These are phyloP conservation scores for Leavenworthia alabamica DNA, from an alignment of 345 rosid genomes.

Conservation along the genomic window DNA sequence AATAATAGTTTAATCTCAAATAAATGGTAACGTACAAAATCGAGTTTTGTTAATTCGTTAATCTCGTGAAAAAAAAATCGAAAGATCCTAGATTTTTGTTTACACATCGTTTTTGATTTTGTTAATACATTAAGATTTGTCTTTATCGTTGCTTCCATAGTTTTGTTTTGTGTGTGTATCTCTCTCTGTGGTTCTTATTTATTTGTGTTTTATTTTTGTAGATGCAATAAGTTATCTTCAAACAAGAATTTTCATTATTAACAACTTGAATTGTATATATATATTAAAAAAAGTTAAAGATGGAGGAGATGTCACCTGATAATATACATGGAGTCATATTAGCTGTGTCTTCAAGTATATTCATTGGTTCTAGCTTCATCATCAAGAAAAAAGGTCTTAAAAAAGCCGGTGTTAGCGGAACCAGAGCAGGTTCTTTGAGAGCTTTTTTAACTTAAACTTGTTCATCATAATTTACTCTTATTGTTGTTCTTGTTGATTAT, in stretches of 20 bases:
- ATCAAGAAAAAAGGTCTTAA: slow-evolving; percentile 83
- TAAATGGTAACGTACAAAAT: slow-evolving; percentile 5
- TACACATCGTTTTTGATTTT: not conserved
- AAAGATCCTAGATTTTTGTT: slow-evolving; percentile 8
- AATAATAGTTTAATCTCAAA: not conserved
- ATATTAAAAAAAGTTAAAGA: not conserved
- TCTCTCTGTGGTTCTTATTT: not conserved
- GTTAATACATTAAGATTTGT: not conserved
- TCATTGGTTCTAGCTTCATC: slow-evolving; percentile 91
- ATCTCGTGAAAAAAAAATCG: not conserved
- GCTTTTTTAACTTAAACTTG: not conserved
- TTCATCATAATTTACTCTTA: not conserved
- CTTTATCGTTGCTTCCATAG: slow-evolving; percentile 3
- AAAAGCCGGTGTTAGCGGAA: slow-evolving; percentile 56
- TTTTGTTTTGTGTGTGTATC: not conserved
- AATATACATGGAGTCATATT: slow-evolving; percentile 68
- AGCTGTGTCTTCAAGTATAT: slow-evolving; percentile 84
- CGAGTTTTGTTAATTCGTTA: not conserved
- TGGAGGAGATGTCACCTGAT: slow-evolving; percentile 50
- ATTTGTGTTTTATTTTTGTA: not conserved
- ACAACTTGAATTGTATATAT: slow-evolving; percentile 2
- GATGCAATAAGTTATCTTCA: slow-evolving; percentile 1
- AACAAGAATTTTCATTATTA: not conserved
- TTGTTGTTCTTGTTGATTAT: not conserved
- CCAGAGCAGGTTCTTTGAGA: slow-evolving; percentile 50